Conservation (phyloP, 179 eudicot species). For the Amaranthus tricolor region DNA sequence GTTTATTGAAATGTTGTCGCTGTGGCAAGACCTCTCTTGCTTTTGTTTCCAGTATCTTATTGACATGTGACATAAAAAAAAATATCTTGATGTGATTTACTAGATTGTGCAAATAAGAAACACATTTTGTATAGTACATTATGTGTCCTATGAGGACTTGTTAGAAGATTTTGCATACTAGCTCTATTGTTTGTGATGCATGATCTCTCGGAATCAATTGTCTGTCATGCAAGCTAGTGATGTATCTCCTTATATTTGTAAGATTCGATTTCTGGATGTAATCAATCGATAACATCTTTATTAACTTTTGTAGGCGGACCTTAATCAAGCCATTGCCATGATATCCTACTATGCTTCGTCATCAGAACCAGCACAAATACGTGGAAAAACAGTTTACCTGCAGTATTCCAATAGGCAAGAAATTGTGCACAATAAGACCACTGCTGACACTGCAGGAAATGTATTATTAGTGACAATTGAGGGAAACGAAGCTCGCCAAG, state of each 20-base stretch:
- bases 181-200: background rate
- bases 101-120: background rate
- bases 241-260: background rate
- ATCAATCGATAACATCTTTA: conserved; percentile 7
- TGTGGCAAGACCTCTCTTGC: background rate
- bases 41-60: background rate
- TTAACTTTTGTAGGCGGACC: conserved; percentile 57
- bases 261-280: conserved; percentile 10
- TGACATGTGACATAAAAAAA: background rate
- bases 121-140: background rate
- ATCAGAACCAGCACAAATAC: conserved; percentile 98
- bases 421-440: conserved; percentile 96
- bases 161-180: background rate
- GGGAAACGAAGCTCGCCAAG: conserved; percentile 96
- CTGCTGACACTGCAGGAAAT: conserved; percentile 95
- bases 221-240: background rate
- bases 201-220: background rate
- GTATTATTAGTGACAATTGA: conserved; percentile 94
- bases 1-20: background rate
- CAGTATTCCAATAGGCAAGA: conserved; percentile 99
- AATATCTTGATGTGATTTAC: background rate
- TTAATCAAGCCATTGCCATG: conserved; percentile 98
- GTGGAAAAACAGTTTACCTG: conserved; percentile 97
- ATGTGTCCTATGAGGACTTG: background rate
- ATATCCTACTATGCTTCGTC: conserved; percentile 98